These are phyloP conservation scores for Cutaneotrichosporon cyanovorans DNA, from an alignment of 1,284 basidiomycete genomes.

Conservation along the genomic window DNA sequence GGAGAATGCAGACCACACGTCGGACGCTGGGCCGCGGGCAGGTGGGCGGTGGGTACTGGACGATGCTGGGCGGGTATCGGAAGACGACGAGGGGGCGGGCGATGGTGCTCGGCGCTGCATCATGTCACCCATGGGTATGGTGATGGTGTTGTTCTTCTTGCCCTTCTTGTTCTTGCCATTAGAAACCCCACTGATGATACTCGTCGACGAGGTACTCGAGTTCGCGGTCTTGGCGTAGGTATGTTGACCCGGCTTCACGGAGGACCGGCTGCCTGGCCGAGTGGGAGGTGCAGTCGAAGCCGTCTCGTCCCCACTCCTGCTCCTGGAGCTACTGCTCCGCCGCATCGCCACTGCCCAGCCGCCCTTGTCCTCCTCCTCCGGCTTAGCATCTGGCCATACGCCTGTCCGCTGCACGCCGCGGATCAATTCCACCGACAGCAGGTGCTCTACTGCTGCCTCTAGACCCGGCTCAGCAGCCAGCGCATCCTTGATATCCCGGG, in stretches of 20 bases:
- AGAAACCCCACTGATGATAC: no score
- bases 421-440: constrained; percentile 37
- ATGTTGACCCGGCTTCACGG: no score
- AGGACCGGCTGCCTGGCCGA: no score
- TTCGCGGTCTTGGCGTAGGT: no score
- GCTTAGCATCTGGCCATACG: constrained; percentile 27
- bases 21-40: neutral
- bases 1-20: constrained; percentile 33
- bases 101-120: constrained; percentile 26
- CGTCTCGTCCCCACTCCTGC: neutral
- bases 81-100: constrained; percentile 10
- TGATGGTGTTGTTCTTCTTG: constrained; percentile 8
- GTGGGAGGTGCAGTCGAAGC: neutral
- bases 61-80: neutral
- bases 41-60: constrained; percentile 3
- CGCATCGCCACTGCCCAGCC: neutral
- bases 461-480: constrained; percentile 18
- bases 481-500: constrained; percentile 17
- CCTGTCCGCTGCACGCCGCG: constrained; percentile 26
- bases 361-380: constrained; percentile 1
- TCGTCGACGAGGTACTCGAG: no score
- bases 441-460: constrained; percentile 32
- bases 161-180: neutral
- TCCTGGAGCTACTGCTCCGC: neutral
- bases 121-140: constrained; percentile 34